phyloP scores from a whole-genome alignment of 306 rosid genomes.

The Aeschynomene evenia region DNA sequence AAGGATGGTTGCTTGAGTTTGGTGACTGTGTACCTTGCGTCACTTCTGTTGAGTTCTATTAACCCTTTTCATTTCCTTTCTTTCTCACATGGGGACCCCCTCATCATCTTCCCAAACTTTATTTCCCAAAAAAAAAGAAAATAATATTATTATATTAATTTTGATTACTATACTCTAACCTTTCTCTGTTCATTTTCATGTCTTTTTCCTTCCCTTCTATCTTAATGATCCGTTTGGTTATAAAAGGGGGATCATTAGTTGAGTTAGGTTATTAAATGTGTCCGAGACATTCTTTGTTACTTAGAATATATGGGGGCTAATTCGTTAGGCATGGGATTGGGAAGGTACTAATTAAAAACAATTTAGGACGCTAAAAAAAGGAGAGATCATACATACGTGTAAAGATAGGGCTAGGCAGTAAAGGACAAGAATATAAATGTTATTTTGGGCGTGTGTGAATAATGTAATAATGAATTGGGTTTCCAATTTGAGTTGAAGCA shows the following conservation, averaged over 20 bases:
- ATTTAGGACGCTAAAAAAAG: not conserved
- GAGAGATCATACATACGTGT: constrained; percentile 17
- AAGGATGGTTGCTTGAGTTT: constrained; percentile 51
- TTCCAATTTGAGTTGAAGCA: constrained; percentile 4
- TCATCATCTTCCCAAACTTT: not conserved
- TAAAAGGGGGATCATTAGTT: not conserved
- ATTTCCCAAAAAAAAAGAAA: constrained; percentile 27
- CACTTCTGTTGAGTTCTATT: constrained; percentile 39
- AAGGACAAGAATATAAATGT: constrained; percentile 34
- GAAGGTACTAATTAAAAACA: constrained; percentile 31
- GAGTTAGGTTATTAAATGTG: constrained; percentile 33
- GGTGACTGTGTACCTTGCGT: constrained; percentile 52
- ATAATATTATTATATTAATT: not conserved
- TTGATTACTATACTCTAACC: not conserved
- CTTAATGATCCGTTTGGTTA: not conserved
- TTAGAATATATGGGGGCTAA: constrained; percentile 21
- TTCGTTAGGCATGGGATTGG: constrained; percentile 26
- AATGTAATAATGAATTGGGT: too few relatives aligned
- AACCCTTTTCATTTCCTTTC: constrained; percentile 42
- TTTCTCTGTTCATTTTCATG: not conserved
- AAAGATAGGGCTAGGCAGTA: not conserved
- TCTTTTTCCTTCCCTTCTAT: too few relatives aligned
- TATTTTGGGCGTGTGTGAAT: not conserved
- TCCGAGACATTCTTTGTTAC: constrained; percentile 38
- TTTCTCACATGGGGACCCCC: constrained; percentile 49